Evolutionary conservation across 2,329 filamentous ascomycete genomes (phyloP).

Genomic region (Penicillium brevicompactum): DNA sequence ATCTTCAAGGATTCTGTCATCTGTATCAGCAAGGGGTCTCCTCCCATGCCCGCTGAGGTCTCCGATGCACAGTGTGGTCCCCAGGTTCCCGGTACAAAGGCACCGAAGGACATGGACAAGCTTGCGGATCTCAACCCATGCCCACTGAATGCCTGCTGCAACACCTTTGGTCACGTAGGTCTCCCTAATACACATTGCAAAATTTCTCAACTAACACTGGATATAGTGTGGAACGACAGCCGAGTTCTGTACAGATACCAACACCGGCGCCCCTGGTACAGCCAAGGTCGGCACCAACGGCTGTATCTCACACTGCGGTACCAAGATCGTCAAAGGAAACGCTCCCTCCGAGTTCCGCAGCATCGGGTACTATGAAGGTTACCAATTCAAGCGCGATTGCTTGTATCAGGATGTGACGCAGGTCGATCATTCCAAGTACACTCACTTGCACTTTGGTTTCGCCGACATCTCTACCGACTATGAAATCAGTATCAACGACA

Average conservation of each 20-base stretch:
- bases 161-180: constrained; percentile 41
- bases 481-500: constrained; percentile 4
- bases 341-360: constrained; percentile 7
- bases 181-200: background rate
- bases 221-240: constrained; percentile 46
- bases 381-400: background rate
- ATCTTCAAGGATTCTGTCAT: constrained; percentile 34
- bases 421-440: constrained; percentile 25
- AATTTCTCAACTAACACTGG: background rate
- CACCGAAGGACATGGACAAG: constrained; percentile 30
- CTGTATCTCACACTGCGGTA: constrained; percentile 49
- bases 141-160: constrained; percentile 47
- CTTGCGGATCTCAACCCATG: constrained; percentile 50
- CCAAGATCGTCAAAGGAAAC: constrained; percentile 32
- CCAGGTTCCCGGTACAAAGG: constrained; percentile 40
- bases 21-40: constrained; percentile 44
- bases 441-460: constrained; percentile 41
- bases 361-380: constrained; percentile 10
- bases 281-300: constrained; percentile 36
- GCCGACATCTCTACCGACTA: constrained; percentile 33
- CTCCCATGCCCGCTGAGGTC: constrained; percentile 43
- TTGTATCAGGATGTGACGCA: constrained; percentile 19
- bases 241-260: constrained; percentile 46
- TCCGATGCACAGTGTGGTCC: constrained; percentile 50
- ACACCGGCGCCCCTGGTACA: constrained; percentile 43